A percentile compares a stretch with the other conserved stretches of the same genome.
Evolutionary conservation across 331 rosid species (phyloP).

Genomic region (Rhamnella rubrinervis): DNA sequence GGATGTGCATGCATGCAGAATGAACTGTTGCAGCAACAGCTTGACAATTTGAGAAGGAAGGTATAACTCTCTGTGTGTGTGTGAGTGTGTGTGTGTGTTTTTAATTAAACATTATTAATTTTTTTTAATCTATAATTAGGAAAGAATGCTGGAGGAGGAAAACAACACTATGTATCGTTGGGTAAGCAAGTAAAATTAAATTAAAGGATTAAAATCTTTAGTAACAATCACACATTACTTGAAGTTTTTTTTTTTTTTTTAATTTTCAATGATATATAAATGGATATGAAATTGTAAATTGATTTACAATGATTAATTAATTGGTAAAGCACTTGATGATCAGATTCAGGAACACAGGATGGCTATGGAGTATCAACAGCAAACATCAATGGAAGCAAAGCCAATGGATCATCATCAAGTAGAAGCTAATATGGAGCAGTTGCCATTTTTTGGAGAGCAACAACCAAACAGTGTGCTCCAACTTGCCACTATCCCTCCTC

Average conservation of each 20-base stretch:
- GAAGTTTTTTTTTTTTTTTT: too few species aligned
- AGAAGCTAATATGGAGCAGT: background rate
- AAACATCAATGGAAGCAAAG: background rate
- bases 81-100: too few species aligned
- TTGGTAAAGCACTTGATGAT: background rate
- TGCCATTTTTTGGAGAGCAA: conserved; percentile 13
- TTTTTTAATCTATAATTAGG: background rate
- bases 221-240: too few species aligned
- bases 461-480: conserved; percentile 10
- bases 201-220: too few species aligned
- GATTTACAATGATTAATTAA: background rate
- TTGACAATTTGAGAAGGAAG: conserved; percentile 20
- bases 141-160: conserved; percentile 19
- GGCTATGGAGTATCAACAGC: background rate
- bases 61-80: background rate
- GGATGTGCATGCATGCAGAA: background rate
- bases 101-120: background rate
- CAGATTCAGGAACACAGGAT: background rate
- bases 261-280: too few species aligned
- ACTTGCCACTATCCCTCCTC: background rate
- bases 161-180: conserved; percentile 15
- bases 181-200: conserved; percentile 2
- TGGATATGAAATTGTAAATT: too few species aligned
- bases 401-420: background rate
- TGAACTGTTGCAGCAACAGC: conserved; percentile 19